Base-by-base conservation (phyloP, 345 rosid species). In the Anastatica hierochuntica region DNA sequence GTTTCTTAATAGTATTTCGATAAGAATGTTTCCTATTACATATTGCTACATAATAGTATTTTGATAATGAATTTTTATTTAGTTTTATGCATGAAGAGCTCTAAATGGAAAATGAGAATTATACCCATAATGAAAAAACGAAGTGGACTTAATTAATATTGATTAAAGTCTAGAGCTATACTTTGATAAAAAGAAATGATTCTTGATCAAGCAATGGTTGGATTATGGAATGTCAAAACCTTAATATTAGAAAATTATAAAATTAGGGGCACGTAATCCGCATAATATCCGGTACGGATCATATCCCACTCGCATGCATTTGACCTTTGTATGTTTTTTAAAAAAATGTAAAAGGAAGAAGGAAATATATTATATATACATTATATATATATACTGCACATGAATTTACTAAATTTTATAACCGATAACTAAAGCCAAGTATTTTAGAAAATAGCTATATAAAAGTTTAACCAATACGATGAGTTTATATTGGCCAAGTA, bases 161-260 rank as follows among this genome's bases (percentile, higher is more conserved):
- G 41, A 53, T 53, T 67, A 60, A 61, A 67, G 60, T 14, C 7
- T 60, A 46, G 55, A 29, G 33, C 33, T 29, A n/a, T n/a, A 29
- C 60, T 67, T 59, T 67, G 44, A 38, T 11, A 46, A 67, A 67
- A 67, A 53, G 61, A 44, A 37, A 53, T 3, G 16, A 67, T 67
- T 53, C 72, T 34, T 24, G 52, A 53, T 45, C 49, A 60, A 60
- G 62, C 72, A 60, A 60, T 67, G 66, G 72, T 24, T 53, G 20
- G 56, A 46, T 47, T 60, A 39, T 53, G 62, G 72, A 60, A 67
- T 67, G 72, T 67, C 72, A 67, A 67, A 67, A 67, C 66, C 66
- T 60, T 60, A 67, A 47, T 61, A 53, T 44, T 44, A 51, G 11
- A 66, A 58, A 51, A 52, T 18, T 3, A 16, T 39, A 29, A 53